Base-by-base conservation (phyloP, 139 green algal species). In the Haematococcus lacustris region DNA sequence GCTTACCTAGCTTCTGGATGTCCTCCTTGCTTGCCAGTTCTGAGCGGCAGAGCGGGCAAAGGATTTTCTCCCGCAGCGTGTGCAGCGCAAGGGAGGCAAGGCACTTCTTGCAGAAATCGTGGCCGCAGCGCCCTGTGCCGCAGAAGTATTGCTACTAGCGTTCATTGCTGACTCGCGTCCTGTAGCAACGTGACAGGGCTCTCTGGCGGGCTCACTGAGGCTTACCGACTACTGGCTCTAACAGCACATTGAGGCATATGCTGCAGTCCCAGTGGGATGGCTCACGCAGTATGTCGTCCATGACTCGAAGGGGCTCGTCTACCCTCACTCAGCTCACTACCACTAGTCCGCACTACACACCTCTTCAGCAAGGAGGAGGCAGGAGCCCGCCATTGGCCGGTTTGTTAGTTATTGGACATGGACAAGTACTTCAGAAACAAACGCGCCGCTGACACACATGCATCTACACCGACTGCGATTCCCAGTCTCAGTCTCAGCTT, bases 221-320 rank as follows among this genome's bases (percentile, higher is more conserved):
- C 66, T 71, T 34, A 78, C 66, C 57, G 1, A 78, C 73, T 32
- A 78, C 57, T 3, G 73, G 73, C n/a, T 78, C 66, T 1, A 73
- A 3, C 32, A 78, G 51, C 39, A 78, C 17, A 0, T 66, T 7
- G 3, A 47, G 57, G 73, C 73, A 78, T 28, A 78, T 70, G 40
- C 4, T 35, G 53, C 73, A 78, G 2, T 57, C 57, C 50, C 39
- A 51, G 26, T 59, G 5, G 30, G n/a, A n/a, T n/a, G n/a, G n/a
- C n/a, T n/a, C n/a, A n/a, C n/a, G n/a, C n/a, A n/a, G n/a, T n/a
- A n/a, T n/a, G n/a, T n/a, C n/a, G n/a, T n/a, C n/a, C n/a, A n/a
- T n/a, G 38, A 3, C 26, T 68, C 70, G 53, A 67, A 35, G 23
- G 35, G 37, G 30, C 1, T 59, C 51, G 17, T 32, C 37, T n/a